phyloP scores from a whole-genome alignment of 805 yeast species.

The Yamadazyma tumulicola region DNA sequence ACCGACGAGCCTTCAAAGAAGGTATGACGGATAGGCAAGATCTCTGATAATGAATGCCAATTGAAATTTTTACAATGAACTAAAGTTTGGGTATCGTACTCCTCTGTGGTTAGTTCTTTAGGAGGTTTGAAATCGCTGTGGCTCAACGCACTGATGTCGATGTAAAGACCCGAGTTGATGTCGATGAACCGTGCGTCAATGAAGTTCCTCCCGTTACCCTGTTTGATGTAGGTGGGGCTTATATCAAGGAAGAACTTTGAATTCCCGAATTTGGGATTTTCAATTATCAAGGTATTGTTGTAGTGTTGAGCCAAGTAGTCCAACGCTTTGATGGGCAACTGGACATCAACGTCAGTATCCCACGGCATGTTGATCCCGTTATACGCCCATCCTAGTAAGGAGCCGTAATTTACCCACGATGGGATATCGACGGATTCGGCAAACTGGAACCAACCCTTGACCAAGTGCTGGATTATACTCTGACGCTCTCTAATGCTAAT shows the following conservation, averaged over 20 bases:
- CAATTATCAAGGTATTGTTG: conserved; percentile 22
- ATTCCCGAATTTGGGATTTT: conserved; percentile 31
- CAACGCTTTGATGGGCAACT: conserved; percentile 23
- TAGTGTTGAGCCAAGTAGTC: conserved; percentile 22
- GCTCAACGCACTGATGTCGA: conserved; percentile 42
- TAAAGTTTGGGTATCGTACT: conserved; percentile 15
- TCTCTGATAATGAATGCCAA: conserved; percentile 35
- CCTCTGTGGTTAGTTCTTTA: conserved; percentile 5
- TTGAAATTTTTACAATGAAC: conserved; percentile 40
- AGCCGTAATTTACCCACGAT: conserved; percentile 28
- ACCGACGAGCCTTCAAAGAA: conserved; percentile 35
- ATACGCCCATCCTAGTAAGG: conserved; percentile 28
- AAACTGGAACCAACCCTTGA: conserved; percentile 35
- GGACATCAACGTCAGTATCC: conserved; percentile 30
- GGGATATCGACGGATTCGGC: conserved; percentile 27
- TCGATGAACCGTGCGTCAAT: conserved; percentile 39
- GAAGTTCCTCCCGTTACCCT: conserved; percentile 41
- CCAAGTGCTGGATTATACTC: conserved; percentile 35
- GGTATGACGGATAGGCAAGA: conserved; percentile 33
- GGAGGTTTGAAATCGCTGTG: conserved; percentile 23
- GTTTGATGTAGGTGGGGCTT: conserved; percentile 25
- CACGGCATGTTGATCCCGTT: conserved; percentile 32
- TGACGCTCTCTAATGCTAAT: conserved; percentile 35
- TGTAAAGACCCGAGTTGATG: conserved; percentile 37
- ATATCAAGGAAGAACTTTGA: conserved; percentile 22